These are phyloP conservation scores for Candida piceae DNA, from an alignment of 805 yeast species.

Conservation along the genomic window DNA sequence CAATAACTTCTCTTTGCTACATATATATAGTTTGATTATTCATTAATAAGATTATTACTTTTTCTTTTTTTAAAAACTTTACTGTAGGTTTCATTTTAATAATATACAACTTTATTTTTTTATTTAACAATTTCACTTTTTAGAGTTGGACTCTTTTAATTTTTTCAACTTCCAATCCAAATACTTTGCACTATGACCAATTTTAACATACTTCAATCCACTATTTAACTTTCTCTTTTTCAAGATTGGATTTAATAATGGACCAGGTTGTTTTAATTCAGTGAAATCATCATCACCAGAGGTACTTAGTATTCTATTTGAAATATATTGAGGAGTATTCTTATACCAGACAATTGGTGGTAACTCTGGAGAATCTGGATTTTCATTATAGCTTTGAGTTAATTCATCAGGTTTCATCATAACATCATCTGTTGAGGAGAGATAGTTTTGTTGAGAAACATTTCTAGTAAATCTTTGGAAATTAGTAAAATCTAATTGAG, in stretches of 20 bases:
- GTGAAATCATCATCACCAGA: constrained; percentile 7
- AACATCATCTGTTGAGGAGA: constrained; percentile 12
- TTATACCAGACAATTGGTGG: constrained; percentile 58
- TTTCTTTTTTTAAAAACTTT: no score
- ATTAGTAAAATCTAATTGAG: constrained; percentile 29
- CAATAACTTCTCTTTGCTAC: no score
- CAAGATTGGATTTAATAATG: constrained; percentile 13
- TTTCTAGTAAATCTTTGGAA: constrained; percentile 23
- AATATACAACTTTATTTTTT: no score
- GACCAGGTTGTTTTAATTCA: constrained; percentile 8
- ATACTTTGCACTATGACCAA: constrained; percentile 74
- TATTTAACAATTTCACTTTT: no score
- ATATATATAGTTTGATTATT: no score
- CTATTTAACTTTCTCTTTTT: constrained; percentile 13
- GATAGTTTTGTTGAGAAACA: constrained; percentile 17
- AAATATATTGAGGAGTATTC: constrained; percentile 54
- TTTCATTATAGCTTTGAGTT: constrained; percentile 2
- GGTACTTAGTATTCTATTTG: constrained; percentile 33
- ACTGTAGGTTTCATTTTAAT: no score
- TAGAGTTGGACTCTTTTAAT: no score
- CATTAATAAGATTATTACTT: no score
- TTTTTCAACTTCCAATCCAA: constrained; percentile 49
- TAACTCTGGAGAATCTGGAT: constrained; percentile 3
- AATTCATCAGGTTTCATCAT: constrained; percentile 19
- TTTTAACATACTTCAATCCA: constrained; percentile 31